A percentile compares a stretch with the other conserved stretches of the same genome.
Evolutionary conservation across 768 basidiomycete genomes (phyloP).

Genomic region (Tephrocybe sp.): DNA sequence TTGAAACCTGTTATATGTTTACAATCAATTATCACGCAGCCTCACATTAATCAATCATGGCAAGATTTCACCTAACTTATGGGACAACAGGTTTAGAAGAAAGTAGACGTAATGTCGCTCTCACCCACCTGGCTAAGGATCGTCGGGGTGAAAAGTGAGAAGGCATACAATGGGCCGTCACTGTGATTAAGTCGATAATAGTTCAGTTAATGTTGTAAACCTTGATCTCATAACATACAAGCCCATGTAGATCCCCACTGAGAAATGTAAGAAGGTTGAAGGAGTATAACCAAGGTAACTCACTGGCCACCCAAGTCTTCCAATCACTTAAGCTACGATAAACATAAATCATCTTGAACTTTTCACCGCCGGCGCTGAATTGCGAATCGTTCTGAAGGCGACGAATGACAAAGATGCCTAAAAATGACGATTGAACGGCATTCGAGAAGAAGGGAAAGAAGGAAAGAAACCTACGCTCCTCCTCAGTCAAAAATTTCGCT

Average conservation of each 20-base stretch:
- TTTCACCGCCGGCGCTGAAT: constrained; percentile 61
- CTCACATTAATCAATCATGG: background rate
- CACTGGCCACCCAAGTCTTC: constrained; percentile 74
- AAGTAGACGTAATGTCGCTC: background rate
- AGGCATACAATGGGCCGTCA: constrained; percentile 54
- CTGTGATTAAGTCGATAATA: constrained; percentile 19
- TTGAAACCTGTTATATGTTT: constrained; percentile 41
- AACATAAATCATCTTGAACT: constrained; percentile 52
- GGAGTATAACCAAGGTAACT: constrained; percentile 16
- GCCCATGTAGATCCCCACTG: constrained; percentile 72
- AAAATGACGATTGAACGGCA: background rate
- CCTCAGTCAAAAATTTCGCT: constrained; percentile 63
- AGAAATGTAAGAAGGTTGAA: background rate
- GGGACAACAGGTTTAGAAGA: background rate
- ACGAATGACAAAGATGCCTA: constrained; percentile 61
- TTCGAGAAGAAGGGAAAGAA: background rate
- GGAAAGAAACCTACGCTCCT: constrained; percentile 45
- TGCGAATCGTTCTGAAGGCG: constrained; percentile 64
- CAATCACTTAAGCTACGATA: constrained; percentile 62
- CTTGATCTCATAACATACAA: constrained; percentile 38
- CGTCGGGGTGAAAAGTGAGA: constrained; percentile 51
- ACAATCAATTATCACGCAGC: background rate
- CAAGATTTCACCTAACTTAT: constrained; percentile 30
- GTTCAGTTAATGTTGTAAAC: background rate
- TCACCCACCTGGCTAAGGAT: constrained; percentile 52